phyloP scores from a whole-genome alignment of 75 land plant species.

The Selaginella tamariscina region DNA sequence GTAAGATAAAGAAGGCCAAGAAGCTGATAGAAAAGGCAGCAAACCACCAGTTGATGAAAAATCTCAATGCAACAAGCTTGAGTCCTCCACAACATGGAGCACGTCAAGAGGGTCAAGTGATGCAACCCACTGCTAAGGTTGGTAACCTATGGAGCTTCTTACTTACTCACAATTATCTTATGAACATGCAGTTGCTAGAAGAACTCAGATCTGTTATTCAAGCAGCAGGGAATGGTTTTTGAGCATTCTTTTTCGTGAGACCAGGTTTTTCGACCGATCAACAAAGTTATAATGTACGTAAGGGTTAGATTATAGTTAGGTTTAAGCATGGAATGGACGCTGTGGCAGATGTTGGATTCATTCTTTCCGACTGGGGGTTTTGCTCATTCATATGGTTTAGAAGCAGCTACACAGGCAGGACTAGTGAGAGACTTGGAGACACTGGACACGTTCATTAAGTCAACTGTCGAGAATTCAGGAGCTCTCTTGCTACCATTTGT shows the following conservation, averaged over 20 bases:
- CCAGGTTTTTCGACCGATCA: background rate
- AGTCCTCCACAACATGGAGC: background rate
- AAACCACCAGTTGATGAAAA: background rate
- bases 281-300: too few species aligned
- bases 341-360: slow-evolving; percentile 89
- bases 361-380: slow-evolving; percentile 90
- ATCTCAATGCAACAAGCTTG: background rate
- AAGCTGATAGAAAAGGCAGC: background rate
- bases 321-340: slow-evolving; percentile 53
- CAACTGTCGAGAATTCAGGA: slow-evolving; percentile 52
- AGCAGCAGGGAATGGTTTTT: background rate
- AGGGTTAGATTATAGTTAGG: too few species aligned
- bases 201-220: too few species aligned
- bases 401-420: slow-evolving; percentile 64
- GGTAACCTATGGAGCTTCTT: background rate
- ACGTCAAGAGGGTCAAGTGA: background rate
- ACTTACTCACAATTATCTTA: background rate
- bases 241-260: background rate
- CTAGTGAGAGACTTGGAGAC: slow-evolving; percentile 36
- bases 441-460: slow-evolving; percentile 35
- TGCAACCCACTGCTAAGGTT: background rate
- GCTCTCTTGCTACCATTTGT: slow-evolving; percentile 82
- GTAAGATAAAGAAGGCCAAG: background rate
- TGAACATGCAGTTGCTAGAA: background rate
- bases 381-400: slow-evolving; percentile 87